Evolutionary conservation across 2,329 filamentous ascomycete genomes (phyloP).

Genomic region (Ceratocystis huliohia): DNA sequence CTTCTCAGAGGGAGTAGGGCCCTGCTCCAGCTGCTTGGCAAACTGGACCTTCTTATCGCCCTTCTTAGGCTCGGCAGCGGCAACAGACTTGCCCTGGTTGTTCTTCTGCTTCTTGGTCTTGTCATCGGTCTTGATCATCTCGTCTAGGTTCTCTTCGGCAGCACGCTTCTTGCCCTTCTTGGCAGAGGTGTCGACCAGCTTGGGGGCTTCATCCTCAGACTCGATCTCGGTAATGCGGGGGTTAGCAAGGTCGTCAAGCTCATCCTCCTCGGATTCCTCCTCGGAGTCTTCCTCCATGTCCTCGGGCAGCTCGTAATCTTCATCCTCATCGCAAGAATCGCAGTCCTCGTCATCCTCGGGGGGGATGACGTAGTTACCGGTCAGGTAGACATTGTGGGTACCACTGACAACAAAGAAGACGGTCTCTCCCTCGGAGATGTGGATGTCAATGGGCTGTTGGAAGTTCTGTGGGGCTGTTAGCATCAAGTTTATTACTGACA

Average conservation of each 20-base stretch:
- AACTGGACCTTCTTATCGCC: conserved; percentile 95
- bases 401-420: conserved; percentile 88
- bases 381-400: conserved; percentile 81
- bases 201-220: conserved; percentile 58
- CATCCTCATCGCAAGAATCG: conserved; percentile 40
- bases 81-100: conserved; percentile 81
- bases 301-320: conserved; percentile 71
- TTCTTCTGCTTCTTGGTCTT: conserved; percentile 97
- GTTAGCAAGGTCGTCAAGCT: conserved; percentile 64
- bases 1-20: conserved; percentile 59
- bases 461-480: conserved; percentile 50
- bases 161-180: conserved; percentile 86
- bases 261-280: conserved; percentile 58
- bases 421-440: conserved; percentile 73
- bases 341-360: conserved; percentile 47
- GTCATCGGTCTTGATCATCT: conserved; percentile 62
- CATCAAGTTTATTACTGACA: conserved; percentile 14
- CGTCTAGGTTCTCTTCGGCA: conserved; percentile 70
- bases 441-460: conserved; percentile 92
- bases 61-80: conserved; percentile 47
- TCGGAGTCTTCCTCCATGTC: conserved; percentile 52
- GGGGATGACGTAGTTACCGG: conserved; percentile 85
- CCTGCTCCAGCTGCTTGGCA: conserved; percentile 96
- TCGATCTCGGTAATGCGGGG: conserved; percentile 76
- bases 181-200: conserved; percentile 42